Percentiles rank a stretch among this genome's conserved stretches.
Conservation (phyloP, 2,329 filamentous ascomycete species). For the Knoxdaviesia proteae region DNA sequence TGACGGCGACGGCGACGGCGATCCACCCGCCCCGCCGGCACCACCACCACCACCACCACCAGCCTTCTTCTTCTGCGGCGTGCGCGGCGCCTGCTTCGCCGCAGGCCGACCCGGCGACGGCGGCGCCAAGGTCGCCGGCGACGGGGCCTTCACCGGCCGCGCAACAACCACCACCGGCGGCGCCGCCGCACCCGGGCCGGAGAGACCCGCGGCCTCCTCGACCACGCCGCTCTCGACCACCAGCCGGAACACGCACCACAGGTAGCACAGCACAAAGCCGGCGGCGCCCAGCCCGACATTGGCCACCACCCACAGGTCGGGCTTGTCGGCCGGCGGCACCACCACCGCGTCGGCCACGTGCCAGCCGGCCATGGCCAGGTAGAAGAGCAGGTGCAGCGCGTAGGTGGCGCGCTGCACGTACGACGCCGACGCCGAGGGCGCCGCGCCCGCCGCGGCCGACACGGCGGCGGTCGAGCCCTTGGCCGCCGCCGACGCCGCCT, state of each 20-base stretch:
- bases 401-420: slow-evolving; percentile 24
- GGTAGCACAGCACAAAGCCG: slow-evolving; percentile 70
- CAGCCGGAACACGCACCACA: slow-evolving; percentile 70
- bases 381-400: slow-evolving; percentile 56
- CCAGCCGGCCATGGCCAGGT: slow-evolving; percentile 59
- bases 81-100: slow-evolving; percentile 3
- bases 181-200: too few relatives aligned
- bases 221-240: slow-evolving; percentile 33
- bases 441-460: too few relatives aligned
- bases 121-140: too few relatives aligned
- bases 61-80: slow-evolving; percentile 16
- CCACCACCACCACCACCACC: too few relatives aligned
- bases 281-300: slow-evolving; percentile 75
- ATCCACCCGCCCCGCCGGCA: neutral
- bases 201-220: too few relatives aligned
- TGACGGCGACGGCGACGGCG: neutral
- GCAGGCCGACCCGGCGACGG: too few relatives aligned
- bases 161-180: too few relatives aligned
- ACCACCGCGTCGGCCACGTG: slow-evolving; percentile 55
- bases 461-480: too few relatives aligned
- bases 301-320: slow-evolving; percentile 82
- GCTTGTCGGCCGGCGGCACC: slow-evolving; percentile 50
- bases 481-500: too few relatives aligned
- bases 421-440: neutral
- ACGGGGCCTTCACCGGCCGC: too few relatives aligned